Base-by-base conservation (phyloP, 768 basidiomycete species). In the Lentinula sp. region DNA sequence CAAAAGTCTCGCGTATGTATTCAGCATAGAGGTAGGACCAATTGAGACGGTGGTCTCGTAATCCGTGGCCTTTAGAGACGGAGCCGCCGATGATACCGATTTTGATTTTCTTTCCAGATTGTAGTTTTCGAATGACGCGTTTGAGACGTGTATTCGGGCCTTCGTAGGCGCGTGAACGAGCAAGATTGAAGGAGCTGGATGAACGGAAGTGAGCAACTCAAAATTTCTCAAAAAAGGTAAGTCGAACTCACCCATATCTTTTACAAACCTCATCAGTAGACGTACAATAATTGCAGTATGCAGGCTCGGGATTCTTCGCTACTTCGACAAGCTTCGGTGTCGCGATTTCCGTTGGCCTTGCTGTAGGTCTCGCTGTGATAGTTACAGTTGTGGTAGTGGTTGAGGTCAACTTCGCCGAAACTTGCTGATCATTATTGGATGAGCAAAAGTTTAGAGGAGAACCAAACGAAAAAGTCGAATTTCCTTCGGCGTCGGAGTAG, bases 141-240 rank as follows among this genome's bases (percentile, higher is more conserved):
- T 56, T 56, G 8, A 56, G 55, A 4, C 39, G 41, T 10, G 55
- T 33, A 28, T 56, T 56, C 0, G 55, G 55, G 23, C 55, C 55
- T 56, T 56, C 55, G 23, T 56, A 56, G 23, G 55, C 55, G 4
- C 55, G 55, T 4, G 55, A 56, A 56, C 55, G 55, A 32, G 55
- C 55, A 28, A 56, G 39, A n/a, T 56, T 56, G 23, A 42, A 56
- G n/a, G 55, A 41, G 20, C 55, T 56, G n/a, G 41, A 4, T 32
- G 4, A 23, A 2, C 36, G 37, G 18, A 16, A 18, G 13, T 9
- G 6, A 43, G 0, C 13, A 28, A 48, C 8, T n/a, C 9, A 39
- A 4, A 39, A 20, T 18, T 45, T 43, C 7, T 41, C 10, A 6
- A 41, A 20, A 41, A 16, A n/a, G n/a, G 15, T 13, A 6, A 39